These are phyloP conservation scores for Sherardia arvensis DNA, from an alignment of 257 asterid genomes.

Conservation along the genomic window DNA sequence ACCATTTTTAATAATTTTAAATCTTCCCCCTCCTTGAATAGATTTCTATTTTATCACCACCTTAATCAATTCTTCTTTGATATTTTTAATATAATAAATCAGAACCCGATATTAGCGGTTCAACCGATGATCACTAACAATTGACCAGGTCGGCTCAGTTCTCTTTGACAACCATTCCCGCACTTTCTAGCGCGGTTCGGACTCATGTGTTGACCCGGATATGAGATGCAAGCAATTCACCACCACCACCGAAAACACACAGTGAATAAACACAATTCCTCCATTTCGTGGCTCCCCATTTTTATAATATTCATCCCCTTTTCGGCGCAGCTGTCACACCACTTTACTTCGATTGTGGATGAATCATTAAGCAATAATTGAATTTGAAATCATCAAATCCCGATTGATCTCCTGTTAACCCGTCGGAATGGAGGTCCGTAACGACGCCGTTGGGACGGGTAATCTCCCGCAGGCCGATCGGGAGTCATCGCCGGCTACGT, in stretches of 20 bases:
- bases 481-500: conserved; percentile 26
- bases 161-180: neutral
- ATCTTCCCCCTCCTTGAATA: too few relatives aligned
- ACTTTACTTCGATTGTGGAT: neutral
- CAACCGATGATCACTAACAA: too few relatives aligned
- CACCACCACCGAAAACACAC: neutral
- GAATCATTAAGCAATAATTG: conserved; percentile 7
- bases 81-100: too few relatives aligned
- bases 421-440: conserved; percentile 28
- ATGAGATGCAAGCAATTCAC: neutral
- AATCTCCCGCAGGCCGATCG: conserved; percentile 13
- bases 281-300: neutral
- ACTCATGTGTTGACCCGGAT: neutral
- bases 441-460: conserved; percentile 23
- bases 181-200: neutral
- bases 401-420: neutral
- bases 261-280: neutral
- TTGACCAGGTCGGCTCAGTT: too few relatives aligned
- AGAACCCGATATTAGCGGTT: too few relatives aligned
- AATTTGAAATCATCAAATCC: neutral
- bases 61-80: too few relatives aligned
- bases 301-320: neutral
- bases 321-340: conserved; percentile 5
- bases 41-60: too few relatives aligned
- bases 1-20: too few relatives aligned